Base-by-base conservation (phyloP, 106 monocot species). In the Dioscorea zingiberensis region DNA sequence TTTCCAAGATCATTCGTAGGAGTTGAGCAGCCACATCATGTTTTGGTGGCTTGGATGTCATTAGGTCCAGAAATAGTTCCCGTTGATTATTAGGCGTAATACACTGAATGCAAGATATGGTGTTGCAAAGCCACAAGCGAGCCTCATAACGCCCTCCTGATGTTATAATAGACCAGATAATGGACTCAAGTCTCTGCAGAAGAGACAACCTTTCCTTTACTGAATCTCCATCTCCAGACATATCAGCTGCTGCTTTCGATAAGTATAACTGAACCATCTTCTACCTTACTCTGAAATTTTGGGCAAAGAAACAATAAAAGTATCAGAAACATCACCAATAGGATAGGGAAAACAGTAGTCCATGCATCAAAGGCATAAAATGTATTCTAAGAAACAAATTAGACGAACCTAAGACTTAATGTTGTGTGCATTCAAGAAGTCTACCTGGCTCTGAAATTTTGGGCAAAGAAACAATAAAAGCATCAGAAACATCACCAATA, bases 61-160 rank as follows among this genome's bases (percentile, higher is more conserved):
- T 44, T 13, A 92, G 73, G 47, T 73, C 69, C 8, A 76, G 21
- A 72, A 98, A 98, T 22, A 93, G 53, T 7, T 71, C 48, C 15
- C 70, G 45, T 70, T 84, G 81, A 17, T 82, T 72, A 0, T 21
- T 55, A 3, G 53, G 55, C 56, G 68, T 59, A 49, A 98, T 65
- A 18, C 75, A 76, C 63, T 77, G 84, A 51, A 93, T 69, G 49
- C 47, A 58, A 26, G 97, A 92, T 19, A 93, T 69, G 13, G 89
- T 84, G 66, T 70, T 71, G 67, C 92, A 89, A 27, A 97, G 88
- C 97, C 97, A 97, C 13, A 87, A 30, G 27, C 89, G 88, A 65
- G 86, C 81, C 77, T 92, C 97, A 51, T 89, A 69, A 17, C 79
- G 59, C 21, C 79, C 80, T 21, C 73, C 74, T 15, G 76, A 79